phyloP scores from a whole-genome alignment of 2,329 filamentous ascomycete genomes.

The Pseudocercospora ulei region DNA sequence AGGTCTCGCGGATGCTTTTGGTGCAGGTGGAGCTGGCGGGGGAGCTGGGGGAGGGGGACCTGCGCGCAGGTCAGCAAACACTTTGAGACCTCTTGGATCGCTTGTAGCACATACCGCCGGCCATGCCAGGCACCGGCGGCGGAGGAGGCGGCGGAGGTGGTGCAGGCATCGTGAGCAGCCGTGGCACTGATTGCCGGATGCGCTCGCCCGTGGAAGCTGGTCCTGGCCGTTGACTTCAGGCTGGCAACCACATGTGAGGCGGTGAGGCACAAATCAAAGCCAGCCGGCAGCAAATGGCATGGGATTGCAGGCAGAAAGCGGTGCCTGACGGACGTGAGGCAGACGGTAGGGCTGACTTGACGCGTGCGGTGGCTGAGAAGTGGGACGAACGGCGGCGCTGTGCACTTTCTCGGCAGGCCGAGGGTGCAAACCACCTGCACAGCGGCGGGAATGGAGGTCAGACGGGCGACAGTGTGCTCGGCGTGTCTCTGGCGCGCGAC shows the following conservation, averaged over 20 bases:
- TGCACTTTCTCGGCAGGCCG: too few species aligned
- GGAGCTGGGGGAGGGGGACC: constrained; percentile 37
- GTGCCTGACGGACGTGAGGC: too few species aligned
- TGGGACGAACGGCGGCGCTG: too few species aligned
- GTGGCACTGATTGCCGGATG: constrained; percentile 4
- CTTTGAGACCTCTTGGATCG: not conserved
- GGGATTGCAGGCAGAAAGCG: too few species aligned
- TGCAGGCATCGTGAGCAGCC: constrained; percentile 34
- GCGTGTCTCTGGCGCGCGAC: constrained; percentile 1
- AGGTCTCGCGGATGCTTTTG: constrained; percentile 48
- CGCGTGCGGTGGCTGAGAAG: too few species aligned
- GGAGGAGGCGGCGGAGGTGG: constrained; percentile 58
- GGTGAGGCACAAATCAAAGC: not conserved
- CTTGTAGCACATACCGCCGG: constrained; percentile 43
- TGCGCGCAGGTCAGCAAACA: constrained; percentile 12
- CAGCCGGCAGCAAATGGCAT: not conserved
- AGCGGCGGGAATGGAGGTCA: not conserved
- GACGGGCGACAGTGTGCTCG: constrained; percentile 4
- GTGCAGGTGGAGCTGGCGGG: constrained; percentile 48
- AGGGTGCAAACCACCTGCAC: not conserved
- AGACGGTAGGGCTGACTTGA: too few species aligned
- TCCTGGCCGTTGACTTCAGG: not conserved
- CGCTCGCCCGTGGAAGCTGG: not conserved
- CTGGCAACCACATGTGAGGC: constrained; percentile 3
- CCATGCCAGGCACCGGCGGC: constrained; percentile 47